Evolutionary conservation across 495 filamentous ascomycete species (phyloP), one percentile per base, ranked within the genome.

Genomic region (Annulohypoxylon maeteangense): DNA sequence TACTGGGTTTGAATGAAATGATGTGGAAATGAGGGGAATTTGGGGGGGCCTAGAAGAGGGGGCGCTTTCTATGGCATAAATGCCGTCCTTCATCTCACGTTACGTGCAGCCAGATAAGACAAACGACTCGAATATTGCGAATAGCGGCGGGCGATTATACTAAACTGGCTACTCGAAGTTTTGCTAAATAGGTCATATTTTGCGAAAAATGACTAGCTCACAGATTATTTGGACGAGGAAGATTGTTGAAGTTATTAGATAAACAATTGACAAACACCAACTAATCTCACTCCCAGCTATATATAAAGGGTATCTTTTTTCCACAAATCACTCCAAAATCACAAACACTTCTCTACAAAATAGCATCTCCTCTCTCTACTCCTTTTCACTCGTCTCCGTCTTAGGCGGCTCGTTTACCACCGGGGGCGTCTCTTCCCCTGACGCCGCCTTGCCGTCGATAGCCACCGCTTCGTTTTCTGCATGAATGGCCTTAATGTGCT

Each of bases 401-500:
- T 62, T 74, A 20, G 47, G 55, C 8, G 62, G 20, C 8, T 64
- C 55, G 6, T 71, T 72, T 23, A 51, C 18, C 4, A 36, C 51
- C n/a, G 70, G 44, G 7, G 65, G 45, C 8, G 70, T 72, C 57
- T 63, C 67, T 22, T 27, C 22, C 2, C 70, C 65, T 4, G 55
- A 68, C 8, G 47, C 23, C 16, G 54, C 25, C 27, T 68, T 61
- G 16, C 58, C 70, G 7, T 77, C 70, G 18, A 74, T 70, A 1
- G 44, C 54, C 7, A 67, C 56, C 1, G 7, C 55, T 1, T 66
- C 65, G 25, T 78, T 61, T 27, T 77, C 76, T 0, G 78, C 78
- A 7, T 81, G 80, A 36, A 82, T 78, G 2, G 76, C 74, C 68
- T 74, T 82, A 29, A 77, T 69, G 31, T 78, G 78, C 63, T 80